Conservation (phyloP, 371 early-diverging fungal species). For the Lichtheimia hyalospora region DNA sequence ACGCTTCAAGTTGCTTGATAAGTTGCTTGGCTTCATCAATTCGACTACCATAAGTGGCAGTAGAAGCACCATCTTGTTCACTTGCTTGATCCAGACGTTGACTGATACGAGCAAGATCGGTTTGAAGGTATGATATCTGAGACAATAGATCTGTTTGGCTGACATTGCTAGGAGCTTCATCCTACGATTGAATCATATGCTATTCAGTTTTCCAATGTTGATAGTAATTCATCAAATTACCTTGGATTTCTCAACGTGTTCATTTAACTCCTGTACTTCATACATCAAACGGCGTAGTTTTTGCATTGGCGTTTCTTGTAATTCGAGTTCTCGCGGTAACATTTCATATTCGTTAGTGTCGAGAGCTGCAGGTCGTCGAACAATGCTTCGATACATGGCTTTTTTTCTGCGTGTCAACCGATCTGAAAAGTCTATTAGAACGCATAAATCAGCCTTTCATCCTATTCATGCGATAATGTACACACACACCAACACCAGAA, state of each 20-base stretch:
- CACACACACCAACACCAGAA: constrained; percentile 38
- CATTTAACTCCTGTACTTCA: constrained; percentile 80
- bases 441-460: neutral
- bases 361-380: constrained; percentile 55
- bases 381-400: constrained; percentile 64
- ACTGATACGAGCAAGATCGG: constrained; percentile 64
- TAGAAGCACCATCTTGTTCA: constrained; percentile 18
- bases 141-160: constrained; percentile 62
- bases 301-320: constrained; percentile 76
- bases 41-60: constrained; percentile 29
- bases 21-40: constrained; percentile 60
- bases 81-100: constrained; percentile 35
- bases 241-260: constrained; percentile 64
- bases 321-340: constrained; percentile 52
- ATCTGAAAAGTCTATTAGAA: constrained; percentile 60
- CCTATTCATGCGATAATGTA: neutral
- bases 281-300: constrained; percentile 76
- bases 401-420: constrained; percentile 62
- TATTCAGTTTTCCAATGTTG: neutral
- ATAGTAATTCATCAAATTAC: constrained; percentile 11
- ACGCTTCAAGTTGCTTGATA: constrained; percentile 66
- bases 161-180: constrained; percentile 21
- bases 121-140: constrained; percentile 66
- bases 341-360: constrained; percentile 68
- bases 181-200: neutral